Base-by-base conservation (phyloP, 2,329 filamentous ascomycete genomes). In the Cadophora sp. region DNA sequence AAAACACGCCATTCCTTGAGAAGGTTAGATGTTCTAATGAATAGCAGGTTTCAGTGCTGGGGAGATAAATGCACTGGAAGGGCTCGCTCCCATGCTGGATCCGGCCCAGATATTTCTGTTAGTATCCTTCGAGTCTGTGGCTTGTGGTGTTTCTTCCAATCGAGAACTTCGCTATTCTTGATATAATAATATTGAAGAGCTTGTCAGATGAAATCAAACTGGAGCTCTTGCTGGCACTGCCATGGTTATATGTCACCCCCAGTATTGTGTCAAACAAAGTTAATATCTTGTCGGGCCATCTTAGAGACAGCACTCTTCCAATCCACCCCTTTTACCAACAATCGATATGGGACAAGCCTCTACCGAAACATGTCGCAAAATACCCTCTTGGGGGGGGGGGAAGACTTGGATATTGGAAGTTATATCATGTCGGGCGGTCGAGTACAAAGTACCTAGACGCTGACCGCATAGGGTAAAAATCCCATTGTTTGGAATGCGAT, bases 371-470 rank as follows among this genome's bases (percentile, higher is more conserved):
- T 27, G 2, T 63, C 0, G 68, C 64, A 8, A 62, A 60, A 24
- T 68, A 64, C 39, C 61, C 66, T 16, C 16, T 70, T 13, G 61
- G 55, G 4, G 56, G 47, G 4, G 56, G 47, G 22, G 61, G 62
- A 2, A 63, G 53, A 24, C 22, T 41, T 33, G 68, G 68, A 8
- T 68, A 66, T 24, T 70, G 61, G 64, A 62, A 70, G 53, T 64
- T 68, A n/a, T 24, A 18, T 16, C n/a, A 48, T 20, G 43, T 45
- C 16, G n/a, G 43, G 43, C 43, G 24, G 3, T 20, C 3, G 18
- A 20, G 6, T 48, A 8, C 9, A 8, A 24, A 22, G n/a, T 48
- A n/a, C n/a, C n/a, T n/a, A n/a, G 33, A 39, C 11, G 33, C 11
- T 39, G 33, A 39, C 11, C 11, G 33, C 33, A 13, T 39, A 39